These are phyloP conservation scores for Panicum virgatum DNA, from an alignment of 202 grass and related monocot genomes.

Conservation along the genomic window DNA sequence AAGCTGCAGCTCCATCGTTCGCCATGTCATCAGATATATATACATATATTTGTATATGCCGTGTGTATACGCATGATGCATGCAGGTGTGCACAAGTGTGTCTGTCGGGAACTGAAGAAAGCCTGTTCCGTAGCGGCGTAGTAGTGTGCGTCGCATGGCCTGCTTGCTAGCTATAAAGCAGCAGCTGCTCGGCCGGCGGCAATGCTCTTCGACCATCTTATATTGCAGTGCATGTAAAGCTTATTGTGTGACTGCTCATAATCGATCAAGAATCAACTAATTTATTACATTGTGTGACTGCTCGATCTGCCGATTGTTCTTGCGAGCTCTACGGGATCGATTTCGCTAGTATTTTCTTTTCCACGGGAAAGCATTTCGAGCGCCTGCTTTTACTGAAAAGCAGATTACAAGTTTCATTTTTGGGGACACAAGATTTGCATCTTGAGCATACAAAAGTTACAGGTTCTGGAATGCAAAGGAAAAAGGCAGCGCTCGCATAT, in stretches of 20 bases:
- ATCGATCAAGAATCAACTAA: background rate
- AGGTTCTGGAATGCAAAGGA: background rate
- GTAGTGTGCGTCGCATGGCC: background rate
- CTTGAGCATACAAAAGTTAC: background rate
- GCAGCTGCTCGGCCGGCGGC: background rate
- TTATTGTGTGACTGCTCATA: background rate
- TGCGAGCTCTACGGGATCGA: background rate
- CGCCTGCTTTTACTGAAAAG: background rate
- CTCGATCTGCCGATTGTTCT: background rate
- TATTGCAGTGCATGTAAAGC: constrained; percentile 19
- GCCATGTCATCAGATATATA: background rate
- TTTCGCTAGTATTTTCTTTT: background rate
- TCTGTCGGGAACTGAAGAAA: constrained; percentile 2
- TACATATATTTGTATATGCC: background rate
- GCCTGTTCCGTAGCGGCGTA: background rate
- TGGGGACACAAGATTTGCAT: background rate
- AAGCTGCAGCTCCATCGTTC: background rate
- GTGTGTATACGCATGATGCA: background rate
- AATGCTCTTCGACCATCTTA: background rate
- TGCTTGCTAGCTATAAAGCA: background rate
- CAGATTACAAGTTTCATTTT: background rate
- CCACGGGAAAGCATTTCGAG: background rate
- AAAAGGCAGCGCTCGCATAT: background rate
- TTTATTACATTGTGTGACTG: background rate
- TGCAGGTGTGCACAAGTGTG: background rate